phyloP scores from a whole-genome alignment of 129 eudicot species.

The Deinandra increscens region DNA sequence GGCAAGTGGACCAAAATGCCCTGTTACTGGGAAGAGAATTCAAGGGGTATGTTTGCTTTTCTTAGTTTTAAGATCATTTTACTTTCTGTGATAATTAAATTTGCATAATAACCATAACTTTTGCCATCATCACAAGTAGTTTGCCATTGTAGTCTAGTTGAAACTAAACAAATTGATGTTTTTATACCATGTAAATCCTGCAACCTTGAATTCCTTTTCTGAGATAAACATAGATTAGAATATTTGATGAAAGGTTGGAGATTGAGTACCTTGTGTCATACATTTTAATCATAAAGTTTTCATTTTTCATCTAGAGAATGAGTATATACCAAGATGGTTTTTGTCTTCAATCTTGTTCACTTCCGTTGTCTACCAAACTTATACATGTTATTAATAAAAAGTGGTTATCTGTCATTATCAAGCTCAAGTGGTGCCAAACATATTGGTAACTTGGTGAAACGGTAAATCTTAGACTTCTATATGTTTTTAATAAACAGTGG shows the following conservation, averaged over 20 bases:
- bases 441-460: no score
- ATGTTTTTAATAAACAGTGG: not conserved
- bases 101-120: conserved; percentile 1
- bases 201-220: no score
- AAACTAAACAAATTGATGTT: not conserved
- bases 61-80: not conserved
- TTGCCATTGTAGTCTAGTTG: not conserved
- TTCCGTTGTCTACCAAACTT: no score
- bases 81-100: not conserved
- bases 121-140: not conserved
- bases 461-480: no score
- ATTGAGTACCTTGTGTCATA: no score
- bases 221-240: not conserved
- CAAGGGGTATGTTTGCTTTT: conserved; percentile 48
- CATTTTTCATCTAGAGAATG: no score
- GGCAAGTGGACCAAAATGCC: conserved; percentile 79
- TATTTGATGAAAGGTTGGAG: not conserved
- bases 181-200: not conserved
- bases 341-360: no score
- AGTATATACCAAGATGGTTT: no score
- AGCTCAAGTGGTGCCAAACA: no score
- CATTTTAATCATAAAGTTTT: no score
- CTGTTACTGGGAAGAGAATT: conserved; percentile 73
- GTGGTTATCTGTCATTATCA: no score
- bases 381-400: no score